Evolutionary conservation across 805 yeast genomes (phyloP).

Genomic region (Candida andamanensis): DNA sequence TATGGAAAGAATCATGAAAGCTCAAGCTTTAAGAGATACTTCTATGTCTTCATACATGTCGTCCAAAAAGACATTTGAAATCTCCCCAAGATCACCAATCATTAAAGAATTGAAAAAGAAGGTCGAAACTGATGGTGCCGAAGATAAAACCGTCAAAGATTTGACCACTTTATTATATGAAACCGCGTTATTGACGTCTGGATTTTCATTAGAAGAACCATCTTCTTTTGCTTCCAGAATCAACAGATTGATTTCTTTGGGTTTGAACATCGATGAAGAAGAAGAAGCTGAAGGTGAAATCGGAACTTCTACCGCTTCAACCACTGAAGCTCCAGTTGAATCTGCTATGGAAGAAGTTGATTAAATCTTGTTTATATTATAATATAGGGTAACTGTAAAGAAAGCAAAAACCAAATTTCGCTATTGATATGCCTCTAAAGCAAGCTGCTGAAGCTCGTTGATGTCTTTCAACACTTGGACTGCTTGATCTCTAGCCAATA

Average conservation of each 20-base stretch:
- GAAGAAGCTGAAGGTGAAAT: slow-evolving; percentile 55
- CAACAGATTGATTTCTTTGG: slow-evolving; percentile 95
- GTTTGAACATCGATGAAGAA: slow-evolving; percentile 95
- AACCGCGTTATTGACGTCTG: slow-evolving; percentile 97
- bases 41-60: slow-evolving; percentile 99
- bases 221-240: slow-evolving; percentile 95
- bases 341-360: slow-evolving; percentile 99
- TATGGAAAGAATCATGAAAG: slow-evolving; percentile 99
- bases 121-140: slow-evolving; percentile 96
- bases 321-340: slow-evolving; percentile 72
- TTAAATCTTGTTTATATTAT: slow-evolving; percentile 33
- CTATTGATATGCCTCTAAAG: no score
- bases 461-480: slow-evolving; percentile 25
- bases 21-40: slow-evolving; percentile 98
- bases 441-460: slow-evolving; percentile 19
- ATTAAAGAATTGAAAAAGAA: slow-evolving; percentile 93
- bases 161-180: slow-evolving; percentile 93
- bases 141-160: slow-evolving; percentile 97
- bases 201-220: slow-evolving; percentile 99
- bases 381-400: slow-evolving; percentile 7
- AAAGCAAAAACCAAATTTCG: no score
- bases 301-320: slow-evolving; percentile 40
- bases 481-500: slow-evolving; percentile 58
- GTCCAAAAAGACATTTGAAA: slow-evolving; percentile 98
- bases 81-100: slow-evolving; percentile 93